Percentiles rank a stretch among this genome's conserved stretches.
Evolutionary conservation across 2,329 filamentous ascomycete species (phyloP).

Genomic region (Cladosporium sp.): DNA sequence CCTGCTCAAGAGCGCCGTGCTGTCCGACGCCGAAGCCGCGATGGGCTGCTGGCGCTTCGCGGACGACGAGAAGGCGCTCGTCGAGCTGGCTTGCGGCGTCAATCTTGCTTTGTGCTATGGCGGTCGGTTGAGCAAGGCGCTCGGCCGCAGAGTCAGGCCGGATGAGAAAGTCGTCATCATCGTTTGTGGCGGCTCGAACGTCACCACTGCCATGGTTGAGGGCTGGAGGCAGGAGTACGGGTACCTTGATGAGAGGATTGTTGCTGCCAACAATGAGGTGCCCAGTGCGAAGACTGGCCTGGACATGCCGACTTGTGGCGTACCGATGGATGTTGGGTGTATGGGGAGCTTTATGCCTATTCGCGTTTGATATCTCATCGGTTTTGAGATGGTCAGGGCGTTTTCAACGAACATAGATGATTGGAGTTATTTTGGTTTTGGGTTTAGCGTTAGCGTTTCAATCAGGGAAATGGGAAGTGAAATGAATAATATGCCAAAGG

Average conservation of each 20-base stretch:
- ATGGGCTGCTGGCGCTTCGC: slow-evolving; percentile 69
- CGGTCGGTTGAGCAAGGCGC: slow-evolving; percentile 51
- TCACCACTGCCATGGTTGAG: slow-evolving; percentile 46
- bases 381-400: not conserved
- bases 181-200: slow-evolving; percentile 65
- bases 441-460: not conserved
- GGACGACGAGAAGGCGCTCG: slow-evolving; percentile 73
- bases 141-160: slow-evolving; percentile 57
- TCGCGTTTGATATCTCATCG: not conserved
- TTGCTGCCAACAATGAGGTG: slow-evolving; percentile 8
- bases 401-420: not conserved
- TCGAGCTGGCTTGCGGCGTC: slow-evolving; percentile 81
- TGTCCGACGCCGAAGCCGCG: slow-evolving; percentile 72
- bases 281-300: slow-evolving; percentile 14
- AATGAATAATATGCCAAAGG: not conserved
- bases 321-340: not conserved
- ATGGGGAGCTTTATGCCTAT: slow-evolving; percentile 1
- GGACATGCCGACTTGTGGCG: not conserved
- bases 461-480: not conserved
- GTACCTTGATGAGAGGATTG: slow-evolving; percentile 16
- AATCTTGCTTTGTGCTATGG: slow-evolving; percentile 65
- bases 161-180: slow-evolving; percentile 73
- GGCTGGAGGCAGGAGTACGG: slow-evolving; percentile 41
- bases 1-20: slow-evolving; percentile 54
- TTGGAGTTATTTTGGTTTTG: not conserved